Base-by-base conservation (phyloP, 139 green algal genomes). In the Micractinium sp. region DNA sequence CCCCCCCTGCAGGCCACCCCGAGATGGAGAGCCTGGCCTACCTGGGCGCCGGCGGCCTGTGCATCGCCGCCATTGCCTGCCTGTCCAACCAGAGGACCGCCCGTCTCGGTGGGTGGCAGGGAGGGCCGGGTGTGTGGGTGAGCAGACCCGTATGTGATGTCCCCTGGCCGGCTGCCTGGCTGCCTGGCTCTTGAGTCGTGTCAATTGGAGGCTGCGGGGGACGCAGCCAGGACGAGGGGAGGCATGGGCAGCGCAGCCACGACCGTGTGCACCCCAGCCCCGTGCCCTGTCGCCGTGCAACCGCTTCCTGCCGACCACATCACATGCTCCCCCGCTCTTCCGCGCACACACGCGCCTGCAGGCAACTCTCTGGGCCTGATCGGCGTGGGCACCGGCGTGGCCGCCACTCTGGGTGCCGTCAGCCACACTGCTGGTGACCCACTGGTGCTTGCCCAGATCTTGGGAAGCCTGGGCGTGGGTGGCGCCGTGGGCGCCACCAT, bases 41-140 rank as follows among this genome's bases (percentile, higher is more conserved):
- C 91, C 93, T 98, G 84, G 93, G 93, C 29, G 92, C 90, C 25
- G 94, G 93, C 27, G 93, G 90, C 13, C 91, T 96, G 36, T 98
- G 96, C 94, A 98, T 98, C 75, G 95, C 94, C 74, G 94, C 96
- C 87, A 98, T 98, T 47, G 95, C 90, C 16, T 97, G 95, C 91
- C 94, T 98, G 84, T 86, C 95, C 83, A 93, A 95, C 83, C 96
- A 98, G 93, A 87, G 88, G 47, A 96, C 94, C 19, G 96, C 96
- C 0, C 91, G 95, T 69, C 90, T 96, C 0, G 96, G 78, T 84
- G 78, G 27, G 78, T n/a, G 23, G 5, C 14, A 4, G 85, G 19
- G 7, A 56, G 47, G 47, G 47, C 7, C 47, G 47, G 47, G 47
- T 9, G 47, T 5, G 7, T 16, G 47, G 47, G 47, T n/a, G n/a